These are phyloP conservation scores for Neurospora sp. DNA, from an alignment of 495 filamentous ascomycete genomes.

Conservation along the genomic window DNA sequence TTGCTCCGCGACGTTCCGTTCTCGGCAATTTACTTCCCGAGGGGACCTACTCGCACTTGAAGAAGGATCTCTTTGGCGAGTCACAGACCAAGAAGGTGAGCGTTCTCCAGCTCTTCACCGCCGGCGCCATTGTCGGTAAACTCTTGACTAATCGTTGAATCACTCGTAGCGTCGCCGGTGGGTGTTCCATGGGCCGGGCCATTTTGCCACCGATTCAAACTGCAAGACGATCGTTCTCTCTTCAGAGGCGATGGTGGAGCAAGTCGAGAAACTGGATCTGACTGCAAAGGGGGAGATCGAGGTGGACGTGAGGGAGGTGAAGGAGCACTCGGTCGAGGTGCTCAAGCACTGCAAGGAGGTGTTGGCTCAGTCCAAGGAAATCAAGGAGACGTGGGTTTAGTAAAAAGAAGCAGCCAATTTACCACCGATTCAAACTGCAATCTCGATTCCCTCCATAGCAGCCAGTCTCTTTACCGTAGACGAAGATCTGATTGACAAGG, in stretches of 20 bases:
- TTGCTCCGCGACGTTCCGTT: conserved; percentile 93
- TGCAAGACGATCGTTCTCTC: not conserved
- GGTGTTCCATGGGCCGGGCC: not conserved
- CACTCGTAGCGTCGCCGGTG: not conserved
- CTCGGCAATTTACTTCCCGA: conserved; percentile 95
- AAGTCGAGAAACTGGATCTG: no score
- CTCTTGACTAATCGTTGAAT: not conserved
- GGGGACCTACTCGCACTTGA: conserved; percentile 76
- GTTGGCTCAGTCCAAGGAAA: no score
- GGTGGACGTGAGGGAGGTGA: no score
- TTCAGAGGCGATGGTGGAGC: no score
- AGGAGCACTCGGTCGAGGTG: no score
- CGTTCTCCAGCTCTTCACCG: conserved; percentile 81
- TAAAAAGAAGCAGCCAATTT: not conserved
- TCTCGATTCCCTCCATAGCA: not conserved
- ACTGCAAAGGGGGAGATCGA: no score
- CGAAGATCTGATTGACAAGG: not conserved
- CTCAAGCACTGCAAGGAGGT: no score
- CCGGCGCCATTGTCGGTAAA: conserved; percentile 89
- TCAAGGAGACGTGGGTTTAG: no score
- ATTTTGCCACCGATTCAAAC: not conserved
- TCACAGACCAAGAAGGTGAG: conserved; percentile 80
- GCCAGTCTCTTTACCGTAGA: not conserved
- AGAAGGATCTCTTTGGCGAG: conserved; percentile 89
- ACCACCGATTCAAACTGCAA: not conserved